Evolutionary conservation across 495 filamentous ascomycete species (phyloP).

Genomic region (Tuber indicum): DNA sequence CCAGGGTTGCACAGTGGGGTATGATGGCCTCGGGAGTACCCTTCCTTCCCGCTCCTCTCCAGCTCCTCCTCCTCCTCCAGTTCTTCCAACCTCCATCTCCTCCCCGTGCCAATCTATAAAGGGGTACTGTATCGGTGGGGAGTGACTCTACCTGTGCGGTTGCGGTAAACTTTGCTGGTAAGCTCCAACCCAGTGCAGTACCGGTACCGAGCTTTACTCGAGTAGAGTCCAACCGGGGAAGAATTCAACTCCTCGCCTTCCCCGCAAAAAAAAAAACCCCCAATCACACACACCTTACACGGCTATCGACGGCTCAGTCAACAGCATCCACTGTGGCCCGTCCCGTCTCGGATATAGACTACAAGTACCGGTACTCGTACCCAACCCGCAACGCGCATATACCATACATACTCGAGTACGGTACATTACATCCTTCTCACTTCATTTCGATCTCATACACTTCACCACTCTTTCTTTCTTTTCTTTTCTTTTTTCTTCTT

Average conservation of each 20-base stretch:
- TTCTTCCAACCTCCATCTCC: neutral
- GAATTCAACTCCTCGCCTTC: neutral
- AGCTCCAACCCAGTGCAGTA: neutral
- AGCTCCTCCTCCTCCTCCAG: neutral
- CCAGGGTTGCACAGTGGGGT: neutral
- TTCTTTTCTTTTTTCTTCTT: neutral
- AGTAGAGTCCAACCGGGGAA: neutral
- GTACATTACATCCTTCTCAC: neutral
- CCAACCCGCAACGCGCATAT: neutral
- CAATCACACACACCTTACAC: neutral
- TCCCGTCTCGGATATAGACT: slow-evolving; percentile 38
- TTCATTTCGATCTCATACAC: slow-evolving; percentile 1
- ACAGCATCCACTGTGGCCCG: slow-evolving; percentile 2
- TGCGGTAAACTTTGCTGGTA: neutral
- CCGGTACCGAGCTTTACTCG: neutral
- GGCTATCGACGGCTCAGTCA: slow-evolving; percentile 1
- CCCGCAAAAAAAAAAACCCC: neutral
- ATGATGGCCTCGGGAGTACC: neutral
- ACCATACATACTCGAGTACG: neutral
- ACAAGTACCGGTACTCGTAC: slow-evolving; percentile 32
- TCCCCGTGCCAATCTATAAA: neutral
- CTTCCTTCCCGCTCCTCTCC: neutral
- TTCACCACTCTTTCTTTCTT: neutral
- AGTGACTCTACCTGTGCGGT: neutral
- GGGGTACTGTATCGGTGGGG: neutral